Evolutionary conservation across 305 asterid species (phyloP), one percentile per base, ranked within the genome.

Genomic region (Andrographis paniculata): DNA sequence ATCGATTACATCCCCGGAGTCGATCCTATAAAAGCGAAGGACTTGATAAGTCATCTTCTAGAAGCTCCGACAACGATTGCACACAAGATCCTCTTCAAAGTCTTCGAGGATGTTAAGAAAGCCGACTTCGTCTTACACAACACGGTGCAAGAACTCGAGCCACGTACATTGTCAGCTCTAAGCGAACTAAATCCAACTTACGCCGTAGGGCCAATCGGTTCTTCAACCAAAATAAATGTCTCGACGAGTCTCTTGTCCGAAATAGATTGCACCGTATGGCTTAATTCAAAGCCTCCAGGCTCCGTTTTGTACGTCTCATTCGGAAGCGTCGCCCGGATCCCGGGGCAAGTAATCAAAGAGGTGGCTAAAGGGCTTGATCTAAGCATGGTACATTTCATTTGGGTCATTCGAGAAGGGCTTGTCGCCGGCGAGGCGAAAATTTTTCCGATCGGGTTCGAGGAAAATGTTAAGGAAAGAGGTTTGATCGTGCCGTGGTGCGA

Each of bases 401-500:
- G 38, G 38, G 38, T 10, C 9, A 9, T 33, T 9, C 11, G 38
- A 33, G n/a, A 11, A 7, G 38, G 13, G 12, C 4, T 10, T 7
- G n/a, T 33, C 14, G n/a, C 11, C 10, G 12, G 4, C 12, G 38
- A 37, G 16, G 8, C 12, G 2, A 5, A 9, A 13, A 17, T 5
- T 13, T 22, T 83, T 19, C 78, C 84, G 0, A 40, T 24, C 30
- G 87, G 72, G 8, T 75, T 63, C 5, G 54, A 59, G 45, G 50
- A 61, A 1, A 20, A 36, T 1, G 17, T 65, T 15, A 45, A 23
- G 48, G 65, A 58, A 24, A 48, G 53, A 13, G 80, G 93, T 9
- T 14, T 78, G 61, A 50, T 77, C 1, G 77, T 80, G n/a, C 67
- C 76, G 0, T 72, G 79, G 87, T 75, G 82, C 54, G 20, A 56